A percentile compares a stretch with the other conserved stretches of the same genome.
These are phyloP conservation scores for Planoprotostelium fungivorum DNA, from an alignment of 78 protist species.

Conservation along the genomic window DNA sequence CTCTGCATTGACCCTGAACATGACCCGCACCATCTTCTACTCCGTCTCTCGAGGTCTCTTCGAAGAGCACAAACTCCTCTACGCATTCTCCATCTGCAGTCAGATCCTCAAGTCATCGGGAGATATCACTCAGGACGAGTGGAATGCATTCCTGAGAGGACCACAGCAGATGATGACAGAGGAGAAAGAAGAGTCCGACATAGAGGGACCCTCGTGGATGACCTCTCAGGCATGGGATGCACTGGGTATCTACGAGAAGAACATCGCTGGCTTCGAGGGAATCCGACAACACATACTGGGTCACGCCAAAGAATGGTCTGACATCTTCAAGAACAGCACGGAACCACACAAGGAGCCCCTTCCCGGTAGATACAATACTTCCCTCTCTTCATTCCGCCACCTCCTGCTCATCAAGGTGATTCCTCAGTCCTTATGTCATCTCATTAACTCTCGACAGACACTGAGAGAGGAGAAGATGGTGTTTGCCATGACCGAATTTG, in stretches of 20 bases:
- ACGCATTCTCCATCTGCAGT: constrained; percentile 64
- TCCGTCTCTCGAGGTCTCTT: constrained; percentile 85
- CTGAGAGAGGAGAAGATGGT: constrained; percentile 72
- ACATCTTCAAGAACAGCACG: not conserved
- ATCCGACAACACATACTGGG: not conserved
- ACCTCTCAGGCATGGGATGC: constrained; percentile 73
- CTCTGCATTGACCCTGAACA: constrained; percentile 25
- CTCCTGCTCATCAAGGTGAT: too few species aligned
- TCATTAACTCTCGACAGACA: constrained; percentile 54
- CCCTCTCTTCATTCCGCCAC: too few species aligned
- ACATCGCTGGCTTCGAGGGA: not conserved
- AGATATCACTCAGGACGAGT: constrained; percentile 57
- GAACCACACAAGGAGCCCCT: not conserved
- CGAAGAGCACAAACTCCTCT: constrained; percentile 79
- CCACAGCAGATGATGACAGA: constrained; percentile 65
- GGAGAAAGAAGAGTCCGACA: constrained; percentile 36
- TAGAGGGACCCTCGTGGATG: constrained; percentile 71
- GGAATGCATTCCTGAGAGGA: constrained; percentile 52
- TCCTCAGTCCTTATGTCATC: too few species aligned
- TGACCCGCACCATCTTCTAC: constrained; percentile 64
- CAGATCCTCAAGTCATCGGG: constrained; percentile 27
- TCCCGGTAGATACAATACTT: too few species aligned
- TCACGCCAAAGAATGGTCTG: not conserved
- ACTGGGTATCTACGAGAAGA: constrained; percentile 62
- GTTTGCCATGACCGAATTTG: constrained; percentile 41